Base-by-base conservation (phyloP, 768 basidiomycete genomes). In the Tricholoma terreum region DNA sequence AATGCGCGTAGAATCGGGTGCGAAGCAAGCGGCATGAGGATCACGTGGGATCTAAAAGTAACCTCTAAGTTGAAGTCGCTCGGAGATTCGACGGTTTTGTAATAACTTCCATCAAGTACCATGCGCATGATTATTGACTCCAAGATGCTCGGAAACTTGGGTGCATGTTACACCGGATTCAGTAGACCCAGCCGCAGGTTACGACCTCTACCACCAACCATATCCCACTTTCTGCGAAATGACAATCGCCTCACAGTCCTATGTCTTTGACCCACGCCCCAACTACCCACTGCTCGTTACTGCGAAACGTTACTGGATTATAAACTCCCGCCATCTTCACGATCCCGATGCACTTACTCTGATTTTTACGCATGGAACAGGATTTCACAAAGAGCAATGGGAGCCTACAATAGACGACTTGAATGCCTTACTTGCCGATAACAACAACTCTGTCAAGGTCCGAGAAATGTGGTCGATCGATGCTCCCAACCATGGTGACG, bases 301-400 rank as follows among this genome's bases (percentile, higher is more conserved):
- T 11, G 79, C 75, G 2, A 84, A 81, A 55, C 78, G 80, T 7
- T 84, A 82, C 63, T 78, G 76, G 78, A 60, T 65, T n/a, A 60
- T 71, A 1, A 58, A 69, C 1, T 75, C 72, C 1, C 67, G 70
- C 15, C 56, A 71, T 48, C 59, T 71, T 4, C 52, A n/a, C n/a
- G n/a, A n/a, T n/a, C 62, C 69, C 0, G 69, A 72, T 15, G 82
- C 77, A 0, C 50, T 77, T 10, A 84, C 84, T 0, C 67, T 84
- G 30, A 65, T 84, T 30, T 75, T 83, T 52, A 65, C 80, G 1
- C 84, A 85, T 60, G 82, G 77, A 6, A 82, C 80, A 1, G 77
- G 83, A 0, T 82, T 80, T 63, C 80, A 80, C 63, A 84, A 84
- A 60, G 84, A 84, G 61, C 73, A 74, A n/a, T 84, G 81, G 80